A percentile compares a stretch with the other conserved stretches of the same genome.
Conservation (phyloP, 345 rosid genomes). For the Populus nigra region DNA sequence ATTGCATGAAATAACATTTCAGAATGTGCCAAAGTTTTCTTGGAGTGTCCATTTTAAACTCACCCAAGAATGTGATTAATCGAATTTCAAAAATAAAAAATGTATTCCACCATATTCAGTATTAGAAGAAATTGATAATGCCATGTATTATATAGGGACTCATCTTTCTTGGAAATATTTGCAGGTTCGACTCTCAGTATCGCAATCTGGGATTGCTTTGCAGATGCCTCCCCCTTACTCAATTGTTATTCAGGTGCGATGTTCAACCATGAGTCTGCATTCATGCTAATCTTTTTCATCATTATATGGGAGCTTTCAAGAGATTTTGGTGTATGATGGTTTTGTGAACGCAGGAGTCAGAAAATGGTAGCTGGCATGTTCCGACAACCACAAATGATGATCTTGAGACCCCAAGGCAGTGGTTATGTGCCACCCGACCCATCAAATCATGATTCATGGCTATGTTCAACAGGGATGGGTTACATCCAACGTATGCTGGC, state of each 20-base stretch:
- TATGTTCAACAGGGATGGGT: background rate
- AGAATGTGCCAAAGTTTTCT: background rate
- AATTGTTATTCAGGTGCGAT: conserved; percentile 76
- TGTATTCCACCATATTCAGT: background rate
- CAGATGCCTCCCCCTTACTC: conserved; percentile 97
- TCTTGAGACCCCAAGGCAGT: conserved; percentile 60
- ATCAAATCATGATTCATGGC: background rate
- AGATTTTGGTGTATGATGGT: background rate
- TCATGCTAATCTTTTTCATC: background rate
- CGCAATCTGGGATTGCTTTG: conserved; percentile 46
- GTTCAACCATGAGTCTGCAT: background rate
- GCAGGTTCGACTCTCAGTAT: conserved; percentile 66
- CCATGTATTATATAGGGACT: background rate
- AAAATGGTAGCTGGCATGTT: conserved; percentile 83
- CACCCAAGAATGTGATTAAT: background rate
- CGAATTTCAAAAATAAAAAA: background rate
- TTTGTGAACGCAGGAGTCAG: conserved; percentile 65
- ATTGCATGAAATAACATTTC: background rate
- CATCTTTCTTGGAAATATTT: conserved; percentile 5
- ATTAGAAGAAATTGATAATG: background rate
- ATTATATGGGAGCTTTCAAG: background rate
- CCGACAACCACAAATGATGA: conserved; percentile 64
- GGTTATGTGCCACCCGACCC: conserved; percentile 68
- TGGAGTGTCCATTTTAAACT: background rate
- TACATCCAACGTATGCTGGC: background rate